Conservation (phyloP, 208 protist species). For the Wallacemonas sp. region DNA sequence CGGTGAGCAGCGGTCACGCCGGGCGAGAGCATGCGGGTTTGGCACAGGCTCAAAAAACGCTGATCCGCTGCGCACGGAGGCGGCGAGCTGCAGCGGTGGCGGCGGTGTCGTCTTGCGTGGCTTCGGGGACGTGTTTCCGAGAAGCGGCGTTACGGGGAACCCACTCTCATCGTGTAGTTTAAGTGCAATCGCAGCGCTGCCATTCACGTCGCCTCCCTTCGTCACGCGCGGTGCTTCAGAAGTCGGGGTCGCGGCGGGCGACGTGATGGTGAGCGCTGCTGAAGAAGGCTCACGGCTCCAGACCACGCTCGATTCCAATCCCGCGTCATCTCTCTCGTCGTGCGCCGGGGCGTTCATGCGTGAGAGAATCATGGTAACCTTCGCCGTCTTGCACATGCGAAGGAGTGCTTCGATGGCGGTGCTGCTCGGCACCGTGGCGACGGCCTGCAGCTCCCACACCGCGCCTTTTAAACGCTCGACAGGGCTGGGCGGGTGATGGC, state of each 20-base stretch:
- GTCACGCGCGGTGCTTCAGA: not conserved
- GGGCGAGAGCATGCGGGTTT: not conserved
- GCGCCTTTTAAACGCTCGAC: not conserved
- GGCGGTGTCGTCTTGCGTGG: not conserved
- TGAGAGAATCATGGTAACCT: conserved; percentile 1
- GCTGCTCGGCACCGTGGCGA: not conserved
- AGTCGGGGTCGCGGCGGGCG: not conserved
- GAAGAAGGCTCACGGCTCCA: not conserved
- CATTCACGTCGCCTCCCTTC: not conserved
- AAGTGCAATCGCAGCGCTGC: no score
- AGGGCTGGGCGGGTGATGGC: not conserved
- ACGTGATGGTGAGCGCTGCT: not conserved
- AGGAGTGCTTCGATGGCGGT: conserved; percentile 2
- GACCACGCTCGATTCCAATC: not conserved
- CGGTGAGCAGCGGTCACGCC: conserved; percentile 1
- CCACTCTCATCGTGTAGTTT: not conserved
- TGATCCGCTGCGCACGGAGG: not conserved
- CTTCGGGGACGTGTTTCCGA: not conserved
- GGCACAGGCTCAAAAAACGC: not conserved
- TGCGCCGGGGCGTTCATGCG: conserved; percentile 5
- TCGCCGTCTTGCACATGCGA: not conserved
- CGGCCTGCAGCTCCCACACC: not conserved
- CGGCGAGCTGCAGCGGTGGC: not conserved
- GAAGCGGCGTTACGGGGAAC: not conserved
- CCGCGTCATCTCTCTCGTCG: not conserved